Percentiles rank a stretch among this genome's conserved stretches.
Conservation (phyloP, 2,329 filamentous ascomycete genomes). For the Exserohilum rostratum region DNA sequence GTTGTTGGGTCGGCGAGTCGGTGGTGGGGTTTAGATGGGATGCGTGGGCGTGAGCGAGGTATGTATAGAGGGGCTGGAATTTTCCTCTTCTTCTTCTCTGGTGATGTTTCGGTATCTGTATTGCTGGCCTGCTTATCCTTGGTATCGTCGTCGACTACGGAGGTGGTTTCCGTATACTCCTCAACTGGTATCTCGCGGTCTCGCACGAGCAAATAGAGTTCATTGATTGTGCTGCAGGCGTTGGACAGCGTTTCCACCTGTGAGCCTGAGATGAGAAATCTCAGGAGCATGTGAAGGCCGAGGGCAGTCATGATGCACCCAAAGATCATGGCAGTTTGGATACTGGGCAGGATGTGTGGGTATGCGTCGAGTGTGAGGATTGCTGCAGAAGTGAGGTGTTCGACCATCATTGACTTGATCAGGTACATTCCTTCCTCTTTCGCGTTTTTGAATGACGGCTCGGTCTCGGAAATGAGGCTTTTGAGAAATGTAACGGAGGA, state of each 20-base stretch:
- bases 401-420: neutral
- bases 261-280: neutral
- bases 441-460: neutral
- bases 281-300: conserved; percentile 1
- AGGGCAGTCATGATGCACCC: neutral
- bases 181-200: neutral
- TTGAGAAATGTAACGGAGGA: neutral
- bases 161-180: neutral
- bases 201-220: conserved; percentile 2
- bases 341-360: neutral
- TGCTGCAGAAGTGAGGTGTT: neutral
- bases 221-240: neutral
- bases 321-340: neutral
- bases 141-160: neutral
- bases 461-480: neutral
- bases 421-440: neutral
- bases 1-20: neutral
- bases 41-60: neutral
- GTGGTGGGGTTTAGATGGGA: neutral
- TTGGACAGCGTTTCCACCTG: neutral
- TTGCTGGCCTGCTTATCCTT: neutral
- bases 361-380: neutral
- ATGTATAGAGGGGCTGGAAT: neutral
- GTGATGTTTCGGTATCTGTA: neutral
- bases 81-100: too few relatives aligned